phyloP scores from a whole-genome alignment of 352 stramenopile genomes.

The Elongisporangium undulatum region DNA sequence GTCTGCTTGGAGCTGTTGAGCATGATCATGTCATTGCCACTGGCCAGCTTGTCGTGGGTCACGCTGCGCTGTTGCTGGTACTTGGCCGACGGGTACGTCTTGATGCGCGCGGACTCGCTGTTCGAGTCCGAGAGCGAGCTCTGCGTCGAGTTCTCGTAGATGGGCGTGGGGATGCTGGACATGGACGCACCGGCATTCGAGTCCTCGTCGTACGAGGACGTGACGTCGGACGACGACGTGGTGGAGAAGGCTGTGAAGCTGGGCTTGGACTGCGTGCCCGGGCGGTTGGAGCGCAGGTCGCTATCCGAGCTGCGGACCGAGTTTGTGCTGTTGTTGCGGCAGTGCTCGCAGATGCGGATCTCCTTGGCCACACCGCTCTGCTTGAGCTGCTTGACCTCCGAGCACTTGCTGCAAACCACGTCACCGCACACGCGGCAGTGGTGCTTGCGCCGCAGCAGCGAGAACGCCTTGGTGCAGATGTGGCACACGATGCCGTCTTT shows the following conservation, averaged over 20 bases:
- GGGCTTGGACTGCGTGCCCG: slow-evolving; percentile 26
- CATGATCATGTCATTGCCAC: slow-evolving; percentile 53
- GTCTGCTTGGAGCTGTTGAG: slow-evolving; percentile 17
- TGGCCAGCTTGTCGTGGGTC: not conserved
- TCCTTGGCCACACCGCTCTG: slow-evolving; percentile 64
- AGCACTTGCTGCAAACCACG: slow-evolving; percentile 83
- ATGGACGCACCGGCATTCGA: slow-evolving; percentile 16
- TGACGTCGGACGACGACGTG: slow-evolving; percentile 37
- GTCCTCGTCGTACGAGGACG: slow-evolving; percentile 47
- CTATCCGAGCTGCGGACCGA: slow-evolving; percentile 57
- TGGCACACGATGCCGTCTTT: slow-evolving; percentile 75
- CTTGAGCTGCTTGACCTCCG: slow-evolving; percentile 70
- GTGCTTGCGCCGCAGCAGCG: slow-evolving; percentile 75
- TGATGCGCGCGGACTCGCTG: slow-evolving; percentile 40
- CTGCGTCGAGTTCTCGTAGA: slow-evolving; percentile 27
- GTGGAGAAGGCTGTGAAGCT: slow-evolving; percentile 41
- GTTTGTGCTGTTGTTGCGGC: slow-evolving; percentile 45
- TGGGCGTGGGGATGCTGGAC: slow-evolving; percentile 20
- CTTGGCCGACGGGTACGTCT: slow-evolving; percentile 35
- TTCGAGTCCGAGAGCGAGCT: slow-evolving; percentile 49
- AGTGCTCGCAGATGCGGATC: slow-evolving; percentile 72
- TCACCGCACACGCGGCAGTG: slow-evolving; percentile 84
- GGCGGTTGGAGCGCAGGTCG: slow-evolving; percentile 19
- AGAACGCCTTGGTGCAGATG: slow-evolving; percentile 72
- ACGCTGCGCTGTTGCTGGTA: slow-evolving; percentile 5